Evolutionary conservation across 768 basidiomycete species (phyloP).

Genomic region (Serendipita indica): DNA sequence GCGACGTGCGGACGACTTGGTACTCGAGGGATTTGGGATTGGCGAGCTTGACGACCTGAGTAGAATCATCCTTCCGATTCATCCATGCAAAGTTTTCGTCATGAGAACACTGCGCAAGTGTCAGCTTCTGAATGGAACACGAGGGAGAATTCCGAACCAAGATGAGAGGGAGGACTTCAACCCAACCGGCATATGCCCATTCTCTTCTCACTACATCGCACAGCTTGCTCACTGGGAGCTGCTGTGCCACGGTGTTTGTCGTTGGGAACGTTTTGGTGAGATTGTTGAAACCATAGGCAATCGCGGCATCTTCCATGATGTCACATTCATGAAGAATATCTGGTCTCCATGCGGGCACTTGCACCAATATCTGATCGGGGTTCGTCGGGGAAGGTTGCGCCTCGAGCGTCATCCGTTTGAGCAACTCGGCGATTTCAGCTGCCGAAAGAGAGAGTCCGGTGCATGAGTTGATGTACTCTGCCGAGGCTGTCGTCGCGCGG

Average conservation of each 20-base stretch:
- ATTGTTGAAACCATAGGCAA: slow-evolving; percentile 97
- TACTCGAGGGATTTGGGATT: slow-evolving; percentile 98
- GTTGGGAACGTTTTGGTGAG: slow-evolving; percentile 81
- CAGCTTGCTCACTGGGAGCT: slow-evolving; percentile 75
- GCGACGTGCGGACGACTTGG: slow-evolving; percentile 92
- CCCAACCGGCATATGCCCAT: slow-evolving; percentile 92
- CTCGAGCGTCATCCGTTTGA: slow-evolving; percentile 70
- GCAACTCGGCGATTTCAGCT: slow-evolving; percentile 49
- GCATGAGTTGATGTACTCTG: slow-evolving; percentile 91
- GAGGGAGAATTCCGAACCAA: slow-evolving; percentile 35
- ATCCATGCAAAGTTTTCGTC: slow-evolving; percentile 96
- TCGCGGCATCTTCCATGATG: slow-evolving; percentile 94
- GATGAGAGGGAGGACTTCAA: slow-evolving; percentile 87
- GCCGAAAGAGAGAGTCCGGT: slow-evolving; percentile 66
- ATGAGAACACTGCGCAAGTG: slow-evolving; percentile 65
- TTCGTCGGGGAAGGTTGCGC: slow-evolving; percentile 38
- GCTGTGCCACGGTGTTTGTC: slow-evolving; percentile 90
- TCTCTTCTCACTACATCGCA: slow-evolving; percentile 77
- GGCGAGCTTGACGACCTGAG: slow-evolving; percentile 74
- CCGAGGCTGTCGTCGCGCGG: slow-evolving; percentile 53
- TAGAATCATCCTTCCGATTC: slow-evolving; percentile 71
- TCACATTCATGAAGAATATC: slow-evolving; percentile 98
- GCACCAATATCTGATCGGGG: slow-evolving; percentile 54
- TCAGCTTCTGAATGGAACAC: neutral
- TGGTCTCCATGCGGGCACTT: slow-evolving; percentile 87